Evolutionary conservation across 1,139 yeast genomes (phyloP), one percentile per base, ranked within the genome.

Genomic region (Keqinozyma sinolaborantium): DNA sequence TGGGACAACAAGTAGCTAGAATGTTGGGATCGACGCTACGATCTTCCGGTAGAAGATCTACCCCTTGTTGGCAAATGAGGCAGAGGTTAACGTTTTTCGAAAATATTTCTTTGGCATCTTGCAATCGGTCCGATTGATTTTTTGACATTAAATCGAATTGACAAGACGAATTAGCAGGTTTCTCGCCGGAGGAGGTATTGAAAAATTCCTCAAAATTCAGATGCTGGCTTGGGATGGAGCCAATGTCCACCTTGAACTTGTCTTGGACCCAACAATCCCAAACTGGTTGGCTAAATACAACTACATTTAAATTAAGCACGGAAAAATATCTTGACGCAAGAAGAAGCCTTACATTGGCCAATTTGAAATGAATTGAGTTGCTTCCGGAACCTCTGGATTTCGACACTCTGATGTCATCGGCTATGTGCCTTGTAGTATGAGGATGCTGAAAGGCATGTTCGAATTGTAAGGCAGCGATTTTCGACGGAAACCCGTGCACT

Each of bases 401-500:
- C 44, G 28, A 59, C 53, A 7, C 70, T 41, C 27, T 31, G 60
- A 41, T 11, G 40, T 53, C 56, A 0, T 43, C 44, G 1, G 56
- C 45, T 3, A 83, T 78, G 47, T 76, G 86, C 27, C 88, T 61
- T 0, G 94, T 80, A 31, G 64, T 69, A 40, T 77, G 65, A 1
- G 83, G 67, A 51, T 84, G 92, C 45, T 85, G 95, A 75, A 85
- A 79, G 2, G 94, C 90, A 53, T 82, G 86, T 45, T 80, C 82
- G 48, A 77, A 77, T 51, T 83, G 90, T 33, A 85, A 56, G 0
- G 95, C 95, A 4, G 80, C 58, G 3, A 80, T 66, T 40, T 74
- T 75, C n/a, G 79, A 75, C 1, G 87, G 87, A 49, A 85, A 85
- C 7, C 90, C 88, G 43, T 79, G 62, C 0, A 85, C 81, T 3